Evolutionary conservation across 1,284 basidiomycete genomes (phyloP), one percentile per base, ranked within the genome.

Genomic region (Veloboletus limbatus): DNA sequence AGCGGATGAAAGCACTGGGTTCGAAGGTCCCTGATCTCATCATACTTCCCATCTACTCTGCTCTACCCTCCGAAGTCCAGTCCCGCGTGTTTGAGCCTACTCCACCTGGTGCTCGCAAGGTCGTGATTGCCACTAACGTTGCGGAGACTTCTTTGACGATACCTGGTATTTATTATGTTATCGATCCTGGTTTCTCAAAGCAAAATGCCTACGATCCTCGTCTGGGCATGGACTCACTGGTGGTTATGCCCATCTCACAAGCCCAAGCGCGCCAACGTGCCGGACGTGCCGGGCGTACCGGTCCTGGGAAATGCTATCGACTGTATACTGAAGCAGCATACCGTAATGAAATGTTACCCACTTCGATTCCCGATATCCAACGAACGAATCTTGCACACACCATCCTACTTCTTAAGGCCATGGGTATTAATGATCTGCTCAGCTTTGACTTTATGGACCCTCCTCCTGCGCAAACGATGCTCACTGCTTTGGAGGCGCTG

Each of bases 391-490:
- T 99, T 54, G 82, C 95, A 4, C 80, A 86, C 40, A 98, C 95
- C 1, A 98, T 99, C 61, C 71, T 99, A 16, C 89, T 94, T 70
- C 77, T 99, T 52, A 99, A 99, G 66, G 95, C 97, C 3, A 97
- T 99, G 95, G 97, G 97, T 26, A 84, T 99, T 72, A 99, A 99
- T 62, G 95, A 99, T 65, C 73, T 99, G 17, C 83, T 99, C 54
- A 92, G 92, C 67, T 99, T 99, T 67, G 96, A 98, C 68, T 99
- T 98, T 65, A 98, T 99, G 96, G 97, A 99, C 67, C 94, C 96
- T 2, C 97, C 97, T 24, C 95, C 96, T 0, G 89, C 94, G 0
- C 92, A 89, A 60, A 98, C 95, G 6, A 91, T 99, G 82, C 74
- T 97, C 43, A 94, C 92, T 3, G 97, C 97, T 0, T 72, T 99